Percentiles rank a stretch among this genome's conserved stretches.
Conservation (phyloP, 257 asterid species). For the Fraxinus pennsylvanica region DNA sequence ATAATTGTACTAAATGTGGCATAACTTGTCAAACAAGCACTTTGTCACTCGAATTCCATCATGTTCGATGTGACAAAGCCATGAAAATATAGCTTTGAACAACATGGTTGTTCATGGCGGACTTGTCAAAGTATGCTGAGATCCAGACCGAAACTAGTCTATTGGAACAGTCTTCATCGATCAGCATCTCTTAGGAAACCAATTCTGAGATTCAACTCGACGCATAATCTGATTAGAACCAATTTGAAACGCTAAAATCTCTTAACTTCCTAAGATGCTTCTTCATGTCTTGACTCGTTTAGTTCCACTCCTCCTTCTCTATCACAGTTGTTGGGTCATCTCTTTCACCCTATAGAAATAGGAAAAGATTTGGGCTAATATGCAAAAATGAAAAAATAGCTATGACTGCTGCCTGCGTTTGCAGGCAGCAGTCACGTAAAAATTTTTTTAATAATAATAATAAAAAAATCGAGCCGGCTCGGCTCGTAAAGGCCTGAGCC, state of each 20-base stretch:
- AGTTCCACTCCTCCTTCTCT: slow-evolving; percentile 84
- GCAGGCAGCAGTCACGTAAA: too few relatives aligned
- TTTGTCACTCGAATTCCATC: too few relatives aligned
- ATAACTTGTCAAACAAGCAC: too few relatives aligned
- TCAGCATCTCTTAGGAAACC: slow-evolving; percentile 12
- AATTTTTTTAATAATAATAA: too few relatives aligned
- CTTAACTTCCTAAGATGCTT: slow-evolving; percentile 52
- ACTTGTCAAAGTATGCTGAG: neutral
- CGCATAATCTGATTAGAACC: slow-evolving; percentile 53
- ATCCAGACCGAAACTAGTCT: neutral
- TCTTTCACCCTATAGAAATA: too few relatives aligned
- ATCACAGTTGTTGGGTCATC: slow-evolving; percentile 48
- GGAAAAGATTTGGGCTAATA: neutral
- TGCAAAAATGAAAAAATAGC: neutral
- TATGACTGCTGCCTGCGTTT: too few relatives aligned
- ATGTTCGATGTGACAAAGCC: too few relatives aligned
- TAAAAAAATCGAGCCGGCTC: too few relatives aligned
- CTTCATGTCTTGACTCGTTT: slow-evolving; percentile 38
- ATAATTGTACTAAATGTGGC: too few relatives aligned
- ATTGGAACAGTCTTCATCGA: neutral
- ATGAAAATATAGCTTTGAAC: too few relatives aligned
- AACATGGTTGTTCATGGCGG: too few relatives aligned
- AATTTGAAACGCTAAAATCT: slow-evolving; percentile 79
- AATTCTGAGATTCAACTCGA: neutral
- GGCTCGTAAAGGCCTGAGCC: too few relatives aligned